phyloP scores from a whole-genome alignment of 257 asterid species.

The Lithospermum erythrorhizon region DNA sequence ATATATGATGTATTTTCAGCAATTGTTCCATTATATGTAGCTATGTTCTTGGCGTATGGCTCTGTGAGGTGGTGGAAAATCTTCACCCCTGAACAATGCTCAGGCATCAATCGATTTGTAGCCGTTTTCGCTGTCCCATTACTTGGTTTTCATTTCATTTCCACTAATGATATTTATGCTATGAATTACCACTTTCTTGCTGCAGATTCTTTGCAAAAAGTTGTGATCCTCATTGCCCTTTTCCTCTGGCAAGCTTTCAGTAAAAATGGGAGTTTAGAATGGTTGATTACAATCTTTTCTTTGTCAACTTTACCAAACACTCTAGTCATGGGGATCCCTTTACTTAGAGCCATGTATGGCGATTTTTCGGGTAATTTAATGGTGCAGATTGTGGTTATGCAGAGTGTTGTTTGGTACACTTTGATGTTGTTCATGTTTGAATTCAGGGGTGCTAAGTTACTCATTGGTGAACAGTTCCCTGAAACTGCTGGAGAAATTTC shows the following conservation, averaged over 20 bases:
- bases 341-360: constrained; percentile 84
- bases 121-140: constrained; percentile 91
- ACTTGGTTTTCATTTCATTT: constrained; percentile 82
- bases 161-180: constrained; percentile 55
- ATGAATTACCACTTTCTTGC: constrained; percentile 90
- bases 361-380: constrained; percentile 75
- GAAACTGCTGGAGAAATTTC: constrained; percentile 80
- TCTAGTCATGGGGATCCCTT: constrained; percentile 84
- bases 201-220: constrained; percentile 73
- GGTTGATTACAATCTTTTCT: constrained; percentile 79
- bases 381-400: constrained; percentile 93
- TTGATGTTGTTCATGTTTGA: constrained; percentile 77
- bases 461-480: constrained; percentile 73
- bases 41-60: constrained; percentile 81
- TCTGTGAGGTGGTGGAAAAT: constrained; percentile 91
- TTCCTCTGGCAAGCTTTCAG: constrained; percentile 52
- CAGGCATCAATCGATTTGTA: constrained; percentile 88
- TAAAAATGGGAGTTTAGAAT: constrained; percentile 55
- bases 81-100: constrained; percentile 87
- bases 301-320: constrained; percentile 89
- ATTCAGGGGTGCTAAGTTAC: constrained; percentile 63
- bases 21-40: constrained; percentile 63
- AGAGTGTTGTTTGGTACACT: constrained; percentile 80
- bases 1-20: constrained; percentile 83
- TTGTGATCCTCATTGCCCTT: constrained; percentile 55